These are phyloP conservation scores for Lithocarpus polystachyus DNA, from an alignment of 306 rosid genomes.

Conservation along the genomic window DNA sequence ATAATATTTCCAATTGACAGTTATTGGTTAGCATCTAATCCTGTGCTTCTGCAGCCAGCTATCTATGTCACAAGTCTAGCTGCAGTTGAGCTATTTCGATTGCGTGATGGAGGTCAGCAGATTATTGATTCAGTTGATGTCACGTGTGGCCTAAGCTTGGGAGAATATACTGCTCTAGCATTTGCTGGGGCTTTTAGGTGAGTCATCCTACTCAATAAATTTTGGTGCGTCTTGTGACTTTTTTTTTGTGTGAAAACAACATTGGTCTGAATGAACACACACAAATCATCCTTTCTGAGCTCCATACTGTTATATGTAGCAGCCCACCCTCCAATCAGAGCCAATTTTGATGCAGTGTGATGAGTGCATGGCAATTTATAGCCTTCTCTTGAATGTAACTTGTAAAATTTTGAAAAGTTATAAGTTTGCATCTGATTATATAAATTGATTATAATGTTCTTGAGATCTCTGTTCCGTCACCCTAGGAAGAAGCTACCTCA, in stretches of 20 bases:
- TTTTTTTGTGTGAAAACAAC: not conserved
- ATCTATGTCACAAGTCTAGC: conserved; percentile 96
- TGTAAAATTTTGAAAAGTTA: not conserved
- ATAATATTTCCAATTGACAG: not conserved
- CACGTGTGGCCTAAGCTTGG: conserved; percentile 92
- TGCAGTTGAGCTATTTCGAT: conserved; percentile 90
- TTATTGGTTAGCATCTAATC: conserved; percentile 19
- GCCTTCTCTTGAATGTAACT: conserved; percentile 7
- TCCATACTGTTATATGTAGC: not conserved
- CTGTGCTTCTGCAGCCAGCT: conserved; percentile 79
- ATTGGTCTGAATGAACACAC: not conserved
- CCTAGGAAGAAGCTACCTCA: not conserved
- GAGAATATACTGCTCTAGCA: conserved; percentile 96
- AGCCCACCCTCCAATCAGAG: conserved; percentile 5
- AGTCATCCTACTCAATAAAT: conserved; percentile 6
- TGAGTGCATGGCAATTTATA: not conserved
- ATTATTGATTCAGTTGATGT: conserved; percentile 93
- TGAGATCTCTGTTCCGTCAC: not conserved
- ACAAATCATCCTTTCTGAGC: not conserved
- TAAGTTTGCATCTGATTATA: conserved; percentile 12
- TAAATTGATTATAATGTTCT: not conserved
- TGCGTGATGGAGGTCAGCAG: conserved; percentile 83
- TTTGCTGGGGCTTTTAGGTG: conserved; percentile 96
- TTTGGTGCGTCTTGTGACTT: not conserved
- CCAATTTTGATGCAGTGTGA: not conserved